These are phyloP conservation scores for Urostyla sp. DNA, from an alignment of 73 alveolate species.

Conservation along the genomic window DNA sequence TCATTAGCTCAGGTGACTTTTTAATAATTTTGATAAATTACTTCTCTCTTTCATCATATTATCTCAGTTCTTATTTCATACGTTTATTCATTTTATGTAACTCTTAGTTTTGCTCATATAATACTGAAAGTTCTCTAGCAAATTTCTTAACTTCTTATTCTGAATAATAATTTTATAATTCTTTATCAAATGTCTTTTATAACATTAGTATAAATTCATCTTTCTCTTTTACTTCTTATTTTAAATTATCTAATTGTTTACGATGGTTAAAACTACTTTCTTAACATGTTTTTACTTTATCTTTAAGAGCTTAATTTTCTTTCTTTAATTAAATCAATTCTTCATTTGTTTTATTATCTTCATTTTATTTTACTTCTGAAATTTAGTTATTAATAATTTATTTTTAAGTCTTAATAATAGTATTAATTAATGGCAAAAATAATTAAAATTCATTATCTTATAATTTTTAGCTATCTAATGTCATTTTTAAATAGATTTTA, in stretches of 20 bases:
- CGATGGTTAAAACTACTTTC: neutral
- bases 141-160: slow-evolving; percentile 36
- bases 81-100: slow-evolving; percentile 41
- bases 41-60: slow-evolving; percentile 36
- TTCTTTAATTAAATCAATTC: slow-evolving; percentile 10
- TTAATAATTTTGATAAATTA: slow-evolving; percentile 38
- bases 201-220: slow-evolving; percentile 20
- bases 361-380: slow-evolving; percentile 20
- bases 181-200: slow-evolving; percentile 41
- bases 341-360: too few species aligned
- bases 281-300: slow-evolving; percentile 11
- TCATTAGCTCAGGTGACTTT: slow-evolving; percentile 32
- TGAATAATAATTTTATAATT: slow-evolving; percentile 6
- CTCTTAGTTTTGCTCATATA: slow-evolving; percentile 38
- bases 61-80: slow-evolving; percentile 41
- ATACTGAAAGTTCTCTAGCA: slow-evolving; percentile 33
- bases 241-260: neutral
- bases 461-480: neutral
- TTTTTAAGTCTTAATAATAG: too few species aligned
- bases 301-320: slow-evolving; percentile 17
- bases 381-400: slow-evolving; percentile 13
- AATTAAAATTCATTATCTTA: slow-evolving; percentile 8
- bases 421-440: neutral
- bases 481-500: neutral
- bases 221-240: slow-evolving; percentile 28